Base-by-base conservation (phyloP, 345 rosid species). In the Raphanus raphanistrum region DNA sequence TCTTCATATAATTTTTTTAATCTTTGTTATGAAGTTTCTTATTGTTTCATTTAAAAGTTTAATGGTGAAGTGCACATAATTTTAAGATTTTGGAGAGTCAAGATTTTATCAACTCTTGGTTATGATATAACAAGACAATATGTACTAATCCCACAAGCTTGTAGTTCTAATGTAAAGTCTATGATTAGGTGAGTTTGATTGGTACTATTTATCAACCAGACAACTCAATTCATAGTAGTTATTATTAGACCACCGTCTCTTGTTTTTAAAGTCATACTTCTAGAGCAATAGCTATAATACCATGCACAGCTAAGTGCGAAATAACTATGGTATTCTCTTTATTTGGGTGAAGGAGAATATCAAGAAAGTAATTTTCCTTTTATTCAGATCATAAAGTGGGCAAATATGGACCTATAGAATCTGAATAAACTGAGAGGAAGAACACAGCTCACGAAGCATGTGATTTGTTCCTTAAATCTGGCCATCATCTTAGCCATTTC, bases 381-480 rank as follows among this genome's bases (percentile, higher is more conserved):
- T 5, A 67, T 12, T 28, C 52, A 63, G 25, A 29, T 26, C 3
- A 70, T 27, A 70, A 25, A 68, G 13, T 59, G 35, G 41, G n/a
- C 17, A 66, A 41, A 13, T 27, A 68, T 45, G 52, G 36, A 68
- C 66, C 13, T 11, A 38, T 57, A 17, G 67, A 71, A 71, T 76
- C 65, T 70, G 65, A 54, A 77, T 70, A 63, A 77, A 26, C 59
- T 62, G 50, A 55, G 38, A 66, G 67, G 52, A 79, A 79, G 63
- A 79, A 73, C 72, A 72, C 82, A 79, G 66, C 66, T 79, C 82
- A 73, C 31, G 48, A 79, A 62, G 50, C 78, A 73, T 63, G 78
- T 79, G 78, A 78, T 63, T 13, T 62, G 78, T 73, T 79, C 82
- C 78, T 21, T 79, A 64, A 79, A 73, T 73, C 3, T 79, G 82